A percentile compares a stretch with the other conserved stretches of the same genome.
phyloP scores from a whole-genome alignment of 306 rosid species.

The Potentilla sterilis region DNA sequence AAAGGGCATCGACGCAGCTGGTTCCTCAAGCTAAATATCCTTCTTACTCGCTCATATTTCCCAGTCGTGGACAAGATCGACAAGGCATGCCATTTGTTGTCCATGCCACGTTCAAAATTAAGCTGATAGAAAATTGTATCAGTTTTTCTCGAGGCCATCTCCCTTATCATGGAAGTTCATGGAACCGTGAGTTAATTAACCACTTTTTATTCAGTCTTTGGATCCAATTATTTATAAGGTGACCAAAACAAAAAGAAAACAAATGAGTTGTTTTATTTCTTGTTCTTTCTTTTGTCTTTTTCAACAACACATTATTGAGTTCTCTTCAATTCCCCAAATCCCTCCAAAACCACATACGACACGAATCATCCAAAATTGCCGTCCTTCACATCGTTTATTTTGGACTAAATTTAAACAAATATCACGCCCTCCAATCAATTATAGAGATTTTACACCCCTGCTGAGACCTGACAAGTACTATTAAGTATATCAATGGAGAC shows the following conservation, averaged over 20 bases:
- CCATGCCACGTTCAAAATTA: not conserved
- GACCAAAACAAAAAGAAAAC: not conserved
- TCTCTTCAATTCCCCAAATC: slow-evolving; percentile 1
- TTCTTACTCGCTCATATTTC: not conserved
- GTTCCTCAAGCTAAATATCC: not conserved
- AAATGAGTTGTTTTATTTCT: not conserved
- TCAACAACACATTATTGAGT: slow-evolving; percentile 13
- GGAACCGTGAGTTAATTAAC: not conserved
- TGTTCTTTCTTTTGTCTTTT: slow-evolving; percentile 50
- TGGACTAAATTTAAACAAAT: slow-evolving; percentile 14
- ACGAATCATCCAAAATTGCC: slow-evolving; percentile 54
- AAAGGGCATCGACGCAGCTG: not conserved
- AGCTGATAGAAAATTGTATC: not conserved
- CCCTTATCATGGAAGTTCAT: not conserved
- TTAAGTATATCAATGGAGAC: not conserved
- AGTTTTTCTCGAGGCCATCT: not conserved
- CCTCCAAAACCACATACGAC: slow-evolving; percentile 38
- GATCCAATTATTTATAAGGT: not conserved
- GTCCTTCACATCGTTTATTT: slow-evolving; percentile 32
- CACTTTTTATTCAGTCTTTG: not conserved
- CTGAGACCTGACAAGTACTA: not conserved
- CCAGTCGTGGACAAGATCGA: not conserved
- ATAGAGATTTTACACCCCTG: not conserved
- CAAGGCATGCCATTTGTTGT: not conserved
- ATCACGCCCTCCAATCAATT: slow-evolving; percentile 1